A percentile compares a stretch with the other conserved stretches of the same genome.
Conservation (phyloP, 2,329 filamentous ascomycete genomes). For the Nigrospora oryzae region DNA sequence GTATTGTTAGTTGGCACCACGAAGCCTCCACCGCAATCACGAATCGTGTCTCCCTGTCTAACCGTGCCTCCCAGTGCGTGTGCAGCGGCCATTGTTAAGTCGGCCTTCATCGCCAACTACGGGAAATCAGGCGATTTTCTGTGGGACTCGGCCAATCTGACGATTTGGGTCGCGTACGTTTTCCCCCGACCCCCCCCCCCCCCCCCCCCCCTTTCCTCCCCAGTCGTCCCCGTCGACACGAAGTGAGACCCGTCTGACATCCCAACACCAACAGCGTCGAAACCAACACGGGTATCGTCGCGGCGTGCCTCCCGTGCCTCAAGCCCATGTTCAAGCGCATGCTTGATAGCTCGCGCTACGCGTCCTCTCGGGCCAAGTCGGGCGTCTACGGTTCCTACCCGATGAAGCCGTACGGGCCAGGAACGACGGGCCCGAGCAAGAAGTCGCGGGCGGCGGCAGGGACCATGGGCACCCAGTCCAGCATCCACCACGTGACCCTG, state of each 20-base stretch:
- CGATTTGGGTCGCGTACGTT: constrained; percentile 32
- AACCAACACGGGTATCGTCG: constrained; percentile 27
- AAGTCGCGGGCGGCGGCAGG: constrained; percentile 1
- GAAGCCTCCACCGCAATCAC: too few species aligned
- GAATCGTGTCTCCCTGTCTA: too few species aligned
- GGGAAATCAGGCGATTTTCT: constrained; percentile 30
- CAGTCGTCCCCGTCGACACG: neutral
- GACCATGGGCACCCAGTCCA: neutral
- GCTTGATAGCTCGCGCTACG: constrained; percentile 19
- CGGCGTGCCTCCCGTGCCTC: constrained; percentile 24
- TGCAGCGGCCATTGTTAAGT: constrained; percentile 31
- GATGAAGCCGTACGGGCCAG: constrained; percentile 1
- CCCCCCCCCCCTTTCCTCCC: too few species aligned
- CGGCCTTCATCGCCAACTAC: constrained; percentile 27
- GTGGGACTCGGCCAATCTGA: constrained; percentile 36
- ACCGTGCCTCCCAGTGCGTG: constrained; percentile 18
- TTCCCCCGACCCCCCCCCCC: neutral
- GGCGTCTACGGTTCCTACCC: constrained; percentile 3
- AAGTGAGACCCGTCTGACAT: neutral
- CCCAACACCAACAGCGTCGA: constrained; percentile 13
- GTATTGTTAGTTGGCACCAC: constrained; percentile 21
- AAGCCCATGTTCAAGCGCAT: constrained; percentile 24
- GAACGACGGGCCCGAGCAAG: too few species aligned
- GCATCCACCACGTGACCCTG: neutral
- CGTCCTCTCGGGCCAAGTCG: constrained; percentile 15